phyloP scores from a whole-genome alignment of 257 asterid genomes.

The Nicotiana paniculata region DNA sequence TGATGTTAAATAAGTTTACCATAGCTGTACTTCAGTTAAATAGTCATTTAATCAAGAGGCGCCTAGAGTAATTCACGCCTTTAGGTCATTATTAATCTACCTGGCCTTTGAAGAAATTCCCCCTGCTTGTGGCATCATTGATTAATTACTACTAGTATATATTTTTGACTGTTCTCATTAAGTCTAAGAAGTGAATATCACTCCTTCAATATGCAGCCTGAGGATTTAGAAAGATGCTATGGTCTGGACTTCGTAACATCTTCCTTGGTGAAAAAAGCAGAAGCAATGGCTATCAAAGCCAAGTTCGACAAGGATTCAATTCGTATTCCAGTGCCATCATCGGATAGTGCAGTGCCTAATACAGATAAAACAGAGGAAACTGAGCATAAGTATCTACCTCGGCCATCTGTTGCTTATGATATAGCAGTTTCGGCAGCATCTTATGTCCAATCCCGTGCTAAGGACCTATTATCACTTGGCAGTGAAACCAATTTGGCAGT shows the following conservation, averaged over 20 bases:
- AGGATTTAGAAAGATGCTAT: conserved; percentile 55
- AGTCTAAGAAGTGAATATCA: background rate
- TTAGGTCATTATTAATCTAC: background rate
- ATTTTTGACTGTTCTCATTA: background rate
- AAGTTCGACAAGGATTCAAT: conserved; percentile 38
- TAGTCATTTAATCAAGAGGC: background rate
- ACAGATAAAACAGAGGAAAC: conserved; percentile 10
- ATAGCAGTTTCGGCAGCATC: conserved; percentile 83
- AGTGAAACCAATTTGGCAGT: conserved; percentile 16
- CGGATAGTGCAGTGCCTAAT: background rate
- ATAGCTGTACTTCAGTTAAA: background rate
- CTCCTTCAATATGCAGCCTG: conserved; percentile 40
- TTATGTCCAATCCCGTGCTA: conserved; percentile 52
- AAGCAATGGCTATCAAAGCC: conserved; percentile 41
- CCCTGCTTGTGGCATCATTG: background rate
- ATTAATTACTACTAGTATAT: background rate
- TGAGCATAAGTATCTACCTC: conserved; percentile 18
- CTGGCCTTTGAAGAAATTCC: background rate
- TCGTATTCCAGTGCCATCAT: background rate
- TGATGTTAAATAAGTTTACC: background rate
- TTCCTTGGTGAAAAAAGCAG: conserved; percentile 64
- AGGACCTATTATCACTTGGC: conserved; percentile 26
- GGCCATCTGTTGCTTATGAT: conserved; percentile 54
- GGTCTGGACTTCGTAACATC: conserved; percentile 78
- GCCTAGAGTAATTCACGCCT: background rate